Evolutionary conservation across 768 basidiomycete genomes (phyloP).

Genomic region (Boletus rubropictus): DNA sequence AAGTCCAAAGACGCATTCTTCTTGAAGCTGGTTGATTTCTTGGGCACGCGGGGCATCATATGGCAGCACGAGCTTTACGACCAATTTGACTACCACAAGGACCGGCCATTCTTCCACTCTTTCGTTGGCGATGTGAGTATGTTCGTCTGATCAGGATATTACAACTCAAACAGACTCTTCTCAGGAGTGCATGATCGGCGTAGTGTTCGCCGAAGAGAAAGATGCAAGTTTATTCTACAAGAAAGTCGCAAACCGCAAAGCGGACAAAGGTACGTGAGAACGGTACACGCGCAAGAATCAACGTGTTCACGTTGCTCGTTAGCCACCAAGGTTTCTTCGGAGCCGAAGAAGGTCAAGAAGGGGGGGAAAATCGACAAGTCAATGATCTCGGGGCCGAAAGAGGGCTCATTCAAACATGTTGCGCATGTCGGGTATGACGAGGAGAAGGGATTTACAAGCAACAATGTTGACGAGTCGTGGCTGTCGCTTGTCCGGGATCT

Average conservation of each 20-base stretch:
- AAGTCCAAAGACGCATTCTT: constrained; percentile 47
- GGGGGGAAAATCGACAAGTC: constrained; percentile 88
- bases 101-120: constrained; percentile 87
- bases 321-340: constrained; percentile 43
- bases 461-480: constrained; percentile 90
- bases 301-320: constrained; percentile 4
- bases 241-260: constrained; percentile 69
- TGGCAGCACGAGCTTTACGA: constrained; percentile 93
- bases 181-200: constrained; percentile 85
- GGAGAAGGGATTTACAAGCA: constrained; percentile 80
- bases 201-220: constrained; percentile 82
- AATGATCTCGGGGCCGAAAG: constrained; percentile 78
- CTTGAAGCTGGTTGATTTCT: constrained; percentile 79
- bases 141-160: not conserved
- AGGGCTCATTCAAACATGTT: constrained; percentile 79
- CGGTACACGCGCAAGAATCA: not conserved
- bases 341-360: constrained; percentile 53
- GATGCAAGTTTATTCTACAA: constrained; percentile 86
- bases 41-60: constrained; percentile 77
- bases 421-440: constrained; percentile 94
- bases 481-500: constrained; percentile 62
- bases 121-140: constrained; percentile 87
- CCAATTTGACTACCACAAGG: constrained; percentile 73
- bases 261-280: constrained; percentile 44
- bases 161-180: not conserved